Evolutionary conservation across 2,329 filamentous ascomycete species (phyloP).

Genomic region (Catunica adiposa): DNA sequence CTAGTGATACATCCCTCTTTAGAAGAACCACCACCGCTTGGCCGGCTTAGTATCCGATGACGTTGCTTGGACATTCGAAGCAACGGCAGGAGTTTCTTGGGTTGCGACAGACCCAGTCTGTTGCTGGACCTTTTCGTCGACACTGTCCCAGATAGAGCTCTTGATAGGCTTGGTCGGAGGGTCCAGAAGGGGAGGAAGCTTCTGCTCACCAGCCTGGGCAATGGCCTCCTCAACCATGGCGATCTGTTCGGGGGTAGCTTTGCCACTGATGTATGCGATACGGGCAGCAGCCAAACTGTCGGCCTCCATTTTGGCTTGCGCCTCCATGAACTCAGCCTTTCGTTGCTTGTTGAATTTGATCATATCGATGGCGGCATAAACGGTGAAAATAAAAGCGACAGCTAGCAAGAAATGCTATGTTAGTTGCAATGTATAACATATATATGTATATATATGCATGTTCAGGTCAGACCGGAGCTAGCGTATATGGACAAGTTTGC

Average conservation of each 20-base stretch:
- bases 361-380: conserved; percentile 47
- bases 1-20: neutral
- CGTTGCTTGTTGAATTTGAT: conserved; percentile 43
- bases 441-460: neutral
- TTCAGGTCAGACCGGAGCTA: neutral
- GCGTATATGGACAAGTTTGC: neutral
- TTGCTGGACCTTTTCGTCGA: conserved; percentile 15
- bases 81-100: conserved; percentile 1
- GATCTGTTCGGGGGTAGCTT: conserved; percentile 39
- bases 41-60: conserved; percentile 17
- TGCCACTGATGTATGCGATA: conserved; percentile 42
- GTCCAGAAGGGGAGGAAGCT: conserved; percentile 35
- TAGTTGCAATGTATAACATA: too few species aligned
- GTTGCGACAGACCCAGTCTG: conserved; percentile 1
- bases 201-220: conserved; percentile 30
- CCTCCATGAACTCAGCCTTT: conserved; percentile 39
- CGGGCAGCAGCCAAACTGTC: conserved; percentile 41
- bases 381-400: conserved; percentile 37
- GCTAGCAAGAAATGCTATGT: conserved; percentile 21
- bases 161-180: conserved; percentile 24
- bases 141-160: conserved; percentile 15
- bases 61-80: neutral
- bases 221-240: conserved; percentile 41
- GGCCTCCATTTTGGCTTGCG: conserved; percentile 36
- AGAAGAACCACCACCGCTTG: conserved; percentile 14